These are phyloP conservation scores for Gnomoniopsis smithogilvyi DNA, from an alignment of 2,329 filamentous ascomycete species.

Conservation along the genomic window DNA sequence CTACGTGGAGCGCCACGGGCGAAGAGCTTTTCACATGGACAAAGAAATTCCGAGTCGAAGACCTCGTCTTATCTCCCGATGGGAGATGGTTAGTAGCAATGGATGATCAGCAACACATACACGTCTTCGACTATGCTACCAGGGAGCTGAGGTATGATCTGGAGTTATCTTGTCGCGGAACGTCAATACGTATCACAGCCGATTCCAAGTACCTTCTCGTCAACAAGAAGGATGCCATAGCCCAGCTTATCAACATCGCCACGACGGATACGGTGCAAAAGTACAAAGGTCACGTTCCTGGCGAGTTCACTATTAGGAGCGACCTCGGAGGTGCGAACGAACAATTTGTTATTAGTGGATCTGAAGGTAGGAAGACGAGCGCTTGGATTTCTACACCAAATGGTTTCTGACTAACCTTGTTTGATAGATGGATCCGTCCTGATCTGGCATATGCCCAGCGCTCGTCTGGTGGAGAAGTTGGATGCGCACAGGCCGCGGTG, in stretches of 20 bases:
- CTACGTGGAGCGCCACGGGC: conserved; percentile 67
- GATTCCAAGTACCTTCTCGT: conserved; percentile 82
- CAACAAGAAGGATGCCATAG: conserved; percentile 73
- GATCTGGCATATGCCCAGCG: conserved; percentile 88
- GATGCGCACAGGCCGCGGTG: conserved; percentile 74
- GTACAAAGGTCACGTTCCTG: conserved; percentile 74
- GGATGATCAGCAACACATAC: conserved; percentile 65
- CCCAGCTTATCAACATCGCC: conserved; percentile 75
- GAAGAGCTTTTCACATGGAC: conserved; percentile 63
- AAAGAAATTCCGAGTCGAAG: conserved; percentile 73
- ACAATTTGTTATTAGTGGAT: conserved; percentile 87
- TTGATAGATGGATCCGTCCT: conserved; percentile 62
- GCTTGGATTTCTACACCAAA: neutral
- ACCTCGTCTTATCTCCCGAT: conserved; percentile 78
- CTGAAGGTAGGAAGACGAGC: conserved; percentile 67
- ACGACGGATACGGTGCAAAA: conserved; percentile 68
- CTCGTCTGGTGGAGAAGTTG: conserved; percentile 70
- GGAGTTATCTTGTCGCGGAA: conserved; percentile 63
- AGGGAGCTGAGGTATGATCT: conserved; percentile 74
- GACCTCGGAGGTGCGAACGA: conserved; percentile 86
- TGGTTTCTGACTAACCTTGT: neutral
- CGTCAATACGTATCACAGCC: conserved; percentile 75
- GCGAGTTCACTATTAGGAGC: conserved; percentile 75
- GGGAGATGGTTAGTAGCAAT: conserved; percentile 78
- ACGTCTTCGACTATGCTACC: conserved; percentile 79